Evolutionary conservation across 192 early-diverging fungal species (phyloP).

Genomic region (Chytriomyces sp.): DNA sequence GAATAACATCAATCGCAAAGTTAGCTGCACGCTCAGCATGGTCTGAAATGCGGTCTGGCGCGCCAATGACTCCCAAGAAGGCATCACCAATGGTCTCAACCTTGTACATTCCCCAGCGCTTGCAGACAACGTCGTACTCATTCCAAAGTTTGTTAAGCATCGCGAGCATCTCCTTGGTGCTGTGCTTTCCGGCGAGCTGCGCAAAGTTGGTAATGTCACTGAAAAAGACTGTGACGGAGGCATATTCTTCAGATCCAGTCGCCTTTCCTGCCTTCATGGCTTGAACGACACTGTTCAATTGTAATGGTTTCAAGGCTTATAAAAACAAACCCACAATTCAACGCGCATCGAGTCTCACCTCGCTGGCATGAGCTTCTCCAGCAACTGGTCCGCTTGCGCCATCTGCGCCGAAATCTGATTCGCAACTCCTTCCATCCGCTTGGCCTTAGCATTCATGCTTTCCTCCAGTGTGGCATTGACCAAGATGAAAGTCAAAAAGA

Average conservation of each 20-base stretch:
- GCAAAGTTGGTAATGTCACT: conserved; percentile 49
- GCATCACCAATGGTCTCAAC: conserved; percentile 52
- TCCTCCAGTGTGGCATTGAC: conserved; percentile 44
- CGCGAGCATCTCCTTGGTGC: conserved; percentile 43
- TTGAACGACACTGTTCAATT: conserved; percentile 21
- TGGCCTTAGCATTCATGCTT: conserved; percentile 31
- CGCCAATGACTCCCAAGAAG: conserved; percentile 28
- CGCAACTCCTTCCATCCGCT: conserved; percentile 25
- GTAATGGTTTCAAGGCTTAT: background rate
- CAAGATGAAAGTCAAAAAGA: conserved; percentile 38
- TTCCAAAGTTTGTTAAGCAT: conserved; percentile 37
- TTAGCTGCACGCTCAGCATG: conserved; percentile 34
- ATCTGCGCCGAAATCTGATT: conserved; percentile 26
- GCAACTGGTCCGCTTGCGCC: conserved; percentile 15
- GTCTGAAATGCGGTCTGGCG: conserved; percentile 26
- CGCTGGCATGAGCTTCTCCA: conserved; percentile 25
- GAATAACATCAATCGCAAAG: conserved; percentile 39
- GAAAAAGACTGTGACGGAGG: conserved; percentile 50
- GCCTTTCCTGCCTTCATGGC: conserved; percentile 44
- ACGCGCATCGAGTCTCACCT: background rate
- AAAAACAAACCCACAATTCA: background rate
- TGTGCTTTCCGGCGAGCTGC: conserved; percentile 24
- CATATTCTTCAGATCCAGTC: conserved; percentile 41
- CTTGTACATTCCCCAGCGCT: conserved; percentile 48
- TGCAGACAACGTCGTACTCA: conserved; percentile 45